Conservation (phyloP, 768 basidiomycete species). For the Daedaleopsis nitida region DNA sequence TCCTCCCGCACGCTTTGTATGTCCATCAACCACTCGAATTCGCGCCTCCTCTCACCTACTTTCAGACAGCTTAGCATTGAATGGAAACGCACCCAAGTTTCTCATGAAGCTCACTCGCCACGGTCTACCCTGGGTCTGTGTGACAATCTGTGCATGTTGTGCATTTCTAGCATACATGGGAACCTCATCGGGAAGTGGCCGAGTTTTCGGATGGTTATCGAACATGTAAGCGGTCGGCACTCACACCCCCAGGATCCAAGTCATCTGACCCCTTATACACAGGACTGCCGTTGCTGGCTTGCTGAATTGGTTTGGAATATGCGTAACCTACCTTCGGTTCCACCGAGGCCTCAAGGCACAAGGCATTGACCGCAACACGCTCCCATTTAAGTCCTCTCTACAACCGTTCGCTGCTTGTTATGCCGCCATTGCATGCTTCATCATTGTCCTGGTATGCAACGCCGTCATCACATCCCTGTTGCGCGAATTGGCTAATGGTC, state of each 20-base stretch:
- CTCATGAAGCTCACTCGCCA: slow-evolving; percentile 48
- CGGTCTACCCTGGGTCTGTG: slow-evolving; percentile 48
- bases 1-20: slow-evolving; percentile 42
- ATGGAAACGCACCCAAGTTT: slow-evolving; percentile 42
- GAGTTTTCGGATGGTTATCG: slow-evolving; percentile 67
- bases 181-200: slow-evolving; percentile 59
- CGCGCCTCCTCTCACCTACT: too few relatives aligned
- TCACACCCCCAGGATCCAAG: slow-evolving; percentile 48
- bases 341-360: slow-evolving; percentile 65
- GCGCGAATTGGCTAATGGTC: not conserved
- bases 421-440: slow-evolving; percentile 28
- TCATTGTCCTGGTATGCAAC: slow-evolving; percentile 39
- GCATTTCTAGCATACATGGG: slow-evolving; percentile 64
- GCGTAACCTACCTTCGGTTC: slow-evolving; percentile 27
- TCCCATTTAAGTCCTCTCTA: slow-evolving; percentile 61
- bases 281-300: too few relatives aligned
- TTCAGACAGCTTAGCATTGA: slow-evolving; percentile 35
- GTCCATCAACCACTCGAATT: too few relatives aligned
- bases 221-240: slow-evolving; percentile 55
- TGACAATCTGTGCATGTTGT: slow-evolving; percentile 37
- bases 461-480: not conserved
- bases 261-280: too few relatives aligned
- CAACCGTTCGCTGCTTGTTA: slow-evolving; percentile 59
- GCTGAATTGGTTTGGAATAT: slow-evolving; percentile 50
- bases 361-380: slow-evolving; percentile 60